phyloP scores from a whole-genome alignment of 352 stramenopile species.

The Phytophthora crassamura region DNA sequence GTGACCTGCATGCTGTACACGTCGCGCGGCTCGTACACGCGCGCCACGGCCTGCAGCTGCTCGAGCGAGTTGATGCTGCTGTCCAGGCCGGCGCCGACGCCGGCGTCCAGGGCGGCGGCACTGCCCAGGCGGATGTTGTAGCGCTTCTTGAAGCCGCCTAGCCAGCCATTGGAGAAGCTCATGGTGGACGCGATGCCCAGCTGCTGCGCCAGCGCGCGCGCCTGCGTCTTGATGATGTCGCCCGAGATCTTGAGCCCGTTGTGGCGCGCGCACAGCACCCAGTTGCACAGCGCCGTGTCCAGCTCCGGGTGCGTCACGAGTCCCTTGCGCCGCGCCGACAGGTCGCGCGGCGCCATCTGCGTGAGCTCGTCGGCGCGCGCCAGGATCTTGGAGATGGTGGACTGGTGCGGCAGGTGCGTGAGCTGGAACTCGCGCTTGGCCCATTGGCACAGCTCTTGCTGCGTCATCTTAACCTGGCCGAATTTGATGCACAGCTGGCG shows the following conservation, averaged over 20 bases:
- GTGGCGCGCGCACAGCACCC: slow-evolving; percentile 57
- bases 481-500: slow-evolving; percentile 67
- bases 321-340: slow-evolving; percentile 45
- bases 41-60: slow-evolving; percentile 46
- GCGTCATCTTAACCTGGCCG: slow-evolving; percentile 62
- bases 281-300: slow-evolving; percentile 69
- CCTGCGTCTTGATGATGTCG: slow-evolving; percentile 71
- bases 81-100: slow-evolving; percentile 16
- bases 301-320: slow-evolving; percentile 63
- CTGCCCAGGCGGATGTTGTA: slow-evolving; percentile 62
- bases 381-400: slow-evolving; percentile 74
- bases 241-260: slow-evolving; percentile 60
- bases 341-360: slow-evolving; percentile 54
- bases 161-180: slow-evolving; percentile 72
- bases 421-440: slow-evolving; percentile 68
- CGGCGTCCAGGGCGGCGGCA: slow-evolving; percentile 30
- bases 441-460: slow-evolving; percentile 69
- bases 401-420: slow-evolving; percentile 60
- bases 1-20: slow-evolving; percentile 70
- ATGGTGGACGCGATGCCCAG: slow-evolving; percentile 56
- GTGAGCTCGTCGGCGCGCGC: slow-evolving; percentile 51
- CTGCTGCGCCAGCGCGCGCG: slow-evolving; percentile 44
- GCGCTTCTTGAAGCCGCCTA: slow-evolving; percentile 69
- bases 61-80: slow-evolving; percentile 27
- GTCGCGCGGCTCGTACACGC: slow-evolving; percentile 51